phyloP scores from a whole-genome alignment of 192 early-diverging fungal genomes.

The Entophlyctis luteolus region DNA sequence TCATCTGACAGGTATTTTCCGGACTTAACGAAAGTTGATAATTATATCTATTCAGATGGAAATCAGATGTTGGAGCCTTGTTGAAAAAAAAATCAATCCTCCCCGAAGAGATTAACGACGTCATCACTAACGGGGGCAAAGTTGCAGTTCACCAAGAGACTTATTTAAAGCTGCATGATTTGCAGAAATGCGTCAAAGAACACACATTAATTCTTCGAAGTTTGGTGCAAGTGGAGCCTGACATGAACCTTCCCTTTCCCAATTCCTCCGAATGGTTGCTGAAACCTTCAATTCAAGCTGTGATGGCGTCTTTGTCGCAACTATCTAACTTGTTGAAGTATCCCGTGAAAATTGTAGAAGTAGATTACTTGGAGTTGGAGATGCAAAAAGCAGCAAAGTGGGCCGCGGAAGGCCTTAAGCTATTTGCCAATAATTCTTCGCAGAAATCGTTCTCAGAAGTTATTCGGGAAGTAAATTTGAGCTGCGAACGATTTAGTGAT shows the following conservation, averaged over 20 bases:
- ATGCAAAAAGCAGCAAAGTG: slow-evolving; percentile 30
- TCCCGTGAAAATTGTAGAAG: slow-evolving; percentile 27
- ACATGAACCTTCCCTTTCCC: neutral
- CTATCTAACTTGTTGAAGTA: neutral
- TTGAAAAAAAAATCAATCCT: slow-evolving; percentile 10
- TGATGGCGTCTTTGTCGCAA: slow-evolving; percentile 8
- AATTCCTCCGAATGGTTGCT: neutral
- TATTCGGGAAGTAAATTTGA: slow-evolving; percentile 2
- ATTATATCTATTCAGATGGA: slow-evolving; percentile 12
- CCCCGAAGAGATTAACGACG: neutral
- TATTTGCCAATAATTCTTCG: neutral
- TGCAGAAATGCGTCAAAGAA: neutral
- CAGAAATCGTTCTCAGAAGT: slow-evolving; percentile 11
- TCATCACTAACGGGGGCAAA: neutral
- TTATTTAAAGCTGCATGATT: neutral
- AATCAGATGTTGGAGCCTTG: slow-evolving; percentile 5
- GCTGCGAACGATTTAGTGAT: neutral
- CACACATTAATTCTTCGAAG: neutral
- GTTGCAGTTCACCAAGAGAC: neutral
- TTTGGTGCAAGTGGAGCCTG: neutral
- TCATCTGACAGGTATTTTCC: neutral
- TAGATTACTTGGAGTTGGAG: slow-evolving; percentile 5
- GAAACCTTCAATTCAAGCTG: neutral
- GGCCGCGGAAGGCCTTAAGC: neutral
- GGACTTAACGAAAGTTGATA: neutral